Evolutionary conservation across 2,329 filamentous ascomycete genomes (phyloP), one percentile per base, ranked within the genome.

Genomic region (Claviceps sp.): DNA sequence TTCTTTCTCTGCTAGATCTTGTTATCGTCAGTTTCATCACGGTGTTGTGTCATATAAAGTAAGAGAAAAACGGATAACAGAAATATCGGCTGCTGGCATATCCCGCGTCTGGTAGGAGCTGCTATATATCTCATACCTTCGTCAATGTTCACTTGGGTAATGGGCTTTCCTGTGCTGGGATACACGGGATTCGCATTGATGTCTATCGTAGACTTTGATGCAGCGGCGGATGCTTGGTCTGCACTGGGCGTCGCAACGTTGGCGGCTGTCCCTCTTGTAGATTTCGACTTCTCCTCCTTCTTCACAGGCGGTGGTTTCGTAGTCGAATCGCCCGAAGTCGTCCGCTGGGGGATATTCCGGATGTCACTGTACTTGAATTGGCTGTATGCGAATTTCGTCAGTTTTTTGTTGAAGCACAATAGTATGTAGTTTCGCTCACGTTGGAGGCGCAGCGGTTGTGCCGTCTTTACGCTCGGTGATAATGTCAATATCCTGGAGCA

Each of bases 171-270:
- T 22, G 82, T 83, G 3, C 77, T 74, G 18, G 85, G 82, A 66
- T 94, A 90, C 2, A 85, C 71, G 0, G 93, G 91, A 56, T 89
- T 87, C 4, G 78, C 85, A 65, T 94, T 82, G 51, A 96, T 79
- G 62, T 97, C 87, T 56, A 97, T 79, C 48, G 81, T 90, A 13
- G 89, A 95, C 53, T 85, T 90, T 42, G 85, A 72, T 67, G 89
- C 72, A 65, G 93, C 72, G 59, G 83, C 70, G 1, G 79, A 78
- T 48, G 81, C 78, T 55, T 73, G 62, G 56, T 77, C 69, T 67
- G 70, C 76, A 67, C 70, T 79, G 4, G 69, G 67, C 1, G 63
- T 61, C 18, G 66, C 65, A 26, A 66, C 58, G 43, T 66, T 65
- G 38, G 60, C 8, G 13, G 18, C 50, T 16, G 46, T 48, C 26